Percentiles rank a stretch among this genome's conserved stretches.
phyloP scores from a whole-genome alignment of 306 rosid genomes.

The Trichosanthes truncata region DNA sequence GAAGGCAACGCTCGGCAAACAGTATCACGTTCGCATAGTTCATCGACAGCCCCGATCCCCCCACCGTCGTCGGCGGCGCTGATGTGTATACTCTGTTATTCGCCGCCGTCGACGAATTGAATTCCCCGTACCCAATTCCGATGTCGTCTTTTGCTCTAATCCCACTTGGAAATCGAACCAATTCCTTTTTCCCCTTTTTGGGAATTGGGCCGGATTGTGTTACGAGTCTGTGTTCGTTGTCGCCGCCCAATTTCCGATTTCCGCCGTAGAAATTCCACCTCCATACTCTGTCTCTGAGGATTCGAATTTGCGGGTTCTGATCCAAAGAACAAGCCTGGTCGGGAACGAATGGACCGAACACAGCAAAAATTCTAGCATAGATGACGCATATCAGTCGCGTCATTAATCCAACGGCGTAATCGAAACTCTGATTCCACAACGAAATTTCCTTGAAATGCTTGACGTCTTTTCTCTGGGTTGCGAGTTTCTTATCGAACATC shows the following conservation, averaged over 20 bases:
- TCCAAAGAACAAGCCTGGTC: not conserved
- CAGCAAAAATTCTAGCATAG: constrained; percentile 30
- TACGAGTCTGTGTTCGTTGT: not conserved
- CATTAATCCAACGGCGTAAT: constrained; percentile 39
- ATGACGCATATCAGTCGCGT: constrained; percentile 34
- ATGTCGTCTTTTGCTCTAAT: not conserved
- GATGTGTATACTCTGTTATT: constrained; percentile 22
- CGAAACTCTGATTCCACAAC: constrained; percentile 50
- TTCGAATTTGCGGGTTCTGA: not conserved
- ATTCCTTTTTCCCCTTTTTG: not conserved
- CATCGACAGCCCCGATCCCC: constrained; percentile 45
- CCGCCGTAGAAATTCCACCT: constrained; percentile 3
- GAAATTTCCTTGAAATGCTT: constrained; percentile 42
- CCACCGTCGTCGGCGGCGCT: constrained; percentile 38
- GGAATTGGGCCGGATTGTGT: constrained; percentile 14
- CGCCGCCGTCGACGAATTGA: not conserved
- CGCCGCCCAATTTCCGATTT: not conserved
- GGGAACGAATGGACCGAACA: constrained; percentile 26
- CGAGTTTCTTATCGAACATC: constrained; percentile 19
- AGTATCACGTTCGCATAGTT: constrained; percentile 53
- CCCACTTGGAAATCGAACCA: constrained; percentile 10
- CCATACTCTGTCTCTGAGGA: not conserved
- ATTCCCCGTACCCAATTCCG: not conserved
- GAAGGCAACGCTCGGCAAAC: constrained; percentile 37
- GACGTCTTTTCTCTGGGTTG: constrained; percentile 24